A percentile compares a stretch with the other conserved stretches of the same genome.
These are phyloP conservation scores for Lactarius trivialis DNA, from an alignment of 768 basidiomycete genomes.

Conservation along the genomic window DNA sequence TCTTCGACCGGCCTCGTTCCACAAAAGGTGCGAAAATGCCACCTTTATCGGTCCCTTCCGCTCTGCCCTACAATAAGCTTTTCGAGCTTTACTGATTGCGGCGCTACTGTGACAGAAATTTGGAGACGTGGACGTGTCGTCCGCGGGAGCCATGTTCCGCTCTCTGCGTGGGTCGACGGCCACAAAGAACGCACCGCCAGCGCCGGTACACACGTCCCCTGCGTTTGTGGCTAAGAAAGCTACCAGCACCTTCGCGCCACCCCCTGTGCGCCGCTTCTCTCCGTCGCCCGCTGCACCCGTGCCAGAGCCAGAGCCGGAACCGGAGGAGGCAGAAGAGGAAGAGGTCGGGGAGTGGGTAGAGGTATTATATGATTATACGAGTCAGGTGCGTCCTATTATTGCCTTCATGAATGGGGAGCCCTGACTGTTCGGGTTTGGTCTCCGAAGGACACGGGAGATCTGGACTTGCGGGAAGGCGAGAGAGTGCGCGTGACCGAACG, in stretches of 20 bases:
- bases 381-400: conserved; percentile 39
- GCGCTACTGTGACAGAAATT: conserved; percentile 39
- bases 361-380: conserved; percentile 67
- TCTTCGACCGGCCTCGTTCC: not conserved
- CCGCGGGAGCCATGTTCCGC: conserved; percentile 39
- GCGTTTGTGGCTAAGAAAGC: conserved; percentile 33
- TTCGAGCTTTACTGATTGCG: not conserved
- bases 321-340: conserved; percentile 30
- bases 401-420: not conserved
- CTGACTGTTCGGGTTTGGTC: not conserved
- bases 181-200: conserved; percentile 35
- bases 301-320: conserved; percentile 10
- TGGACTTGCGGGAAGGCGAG: conserved; percentile 50
- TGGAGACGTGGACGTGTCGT: conserved; percentile 53
- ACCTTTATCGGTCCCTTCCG: not conserved
- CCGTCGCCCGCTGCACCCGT: not conserved
- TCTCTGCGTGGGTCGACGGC: conserved; percentile 41
- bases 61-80: not conserved
- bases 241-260: conserved; percentile 42
- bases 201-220: conserved; percentile 38
- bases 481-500: conserved; percentile 57
- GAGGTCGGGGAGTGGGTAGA: conserved; percentile 70
- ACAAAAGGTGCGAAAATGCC: conserved; percentile 14
- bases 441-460: conserved; percentile 60
- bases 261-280: conserved; percentile 36